These are phyloP conservation scores for Pycnococcus provasolii DNA, from an alignment of 139 green algal genomes.

Conservation along the genomic window DNA sequence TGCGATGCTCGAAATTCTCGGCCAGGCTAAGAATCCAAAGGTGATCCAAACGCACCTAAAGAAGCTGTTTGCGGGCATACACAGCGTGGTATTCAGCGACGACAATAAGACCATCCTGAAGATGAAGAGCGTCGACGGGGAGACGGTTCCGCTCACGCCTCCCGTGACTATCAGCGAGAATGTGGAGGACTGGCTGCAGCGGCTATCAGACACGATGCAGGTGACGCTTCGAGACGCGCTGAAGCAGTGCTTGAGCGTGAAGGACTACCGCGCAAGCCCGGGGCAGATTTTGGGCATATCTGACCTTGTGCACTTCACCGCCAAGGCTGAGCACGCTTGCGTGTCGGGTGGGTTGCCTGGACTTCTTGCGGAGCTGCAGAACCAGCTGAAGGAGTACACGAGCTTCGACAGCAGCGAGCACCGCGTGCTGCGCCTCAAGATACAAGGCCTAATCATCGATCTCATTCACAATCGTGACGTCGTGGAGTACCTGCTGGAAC, in stretches of 20 bases:
- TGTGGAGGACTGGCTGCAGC: conserved; percentile 53
- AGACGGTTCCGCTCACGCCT: conserved; percentile 49
- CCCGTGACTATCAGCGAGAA: conserved; percentile 39
- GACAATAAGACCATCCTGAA: conserved; percentile 41
- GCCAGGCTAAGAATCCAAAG: conserved; percentile 52
- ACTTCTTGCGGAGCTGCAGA: conserved; percentile 35
- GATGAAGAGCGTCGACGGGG: conserved; percentile 50
- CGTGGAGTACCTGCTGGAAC: conserved; percentile 45
- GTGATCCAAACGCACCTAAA: conserved; percentile 74
- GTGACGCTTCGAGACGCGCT: conserved; percentile 15
- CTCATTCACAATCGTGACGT: conserved; percentile 71
- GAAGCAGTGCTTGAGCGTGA: conserved; percentile 7
- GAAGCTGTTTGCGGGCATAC: conserved; percentile 76
- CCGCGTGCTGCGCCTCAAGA: conserved; percentile 62
- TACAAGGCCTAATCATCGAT: conserved; percentile 61
- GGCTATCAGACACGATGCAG: conserved; percentile 28
- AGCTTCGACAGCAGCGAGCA: conserved; percentile 40
- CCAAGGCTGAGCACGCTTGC: conserved; percentile 36
- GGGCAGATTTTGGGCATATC: conserved; percentile 43
- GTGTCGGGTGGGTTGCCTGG: conserved; percentile 24
- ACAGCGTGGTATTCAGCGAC: conserved; percentile 42
- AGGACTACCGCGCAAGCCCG: conserved; percentile 21
- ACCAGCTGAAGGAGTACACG: conserved; percentile 48
- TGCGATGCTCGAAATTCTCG: conserved; percentile 73
- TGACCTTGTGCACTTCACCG: conserved; percentile 49